Evolutionary conservation across 371 early-diverging fungal genomes (phyloP).

Genomic region (Haplosporangium sp.): DNA sequence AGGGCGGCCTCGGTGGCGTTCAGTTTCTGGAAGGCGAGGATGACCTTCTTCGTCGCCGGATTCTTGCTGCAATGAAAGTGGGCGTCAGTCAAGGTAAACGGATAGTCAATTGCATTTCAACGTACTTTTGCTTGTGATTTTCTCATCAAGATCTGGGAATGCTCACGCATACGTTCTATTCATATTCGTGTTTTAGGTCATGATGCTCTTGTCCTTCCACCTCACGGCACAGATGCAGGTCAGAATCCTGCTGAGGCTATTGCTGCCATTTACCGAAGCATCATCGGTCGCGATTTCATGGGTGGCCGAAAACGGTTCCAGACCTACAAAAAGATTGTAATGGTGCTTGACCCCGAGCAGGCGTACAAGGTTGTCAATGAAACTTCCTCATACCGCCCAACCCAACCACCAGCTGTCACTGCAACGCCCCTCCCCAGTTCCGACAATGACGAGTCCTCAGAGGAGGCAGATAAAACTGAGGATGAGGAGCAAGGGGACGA

Average conservation of each 20-base stretch:
- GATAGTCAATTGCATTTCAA: neutral
- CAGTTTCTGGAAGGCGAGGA: slow-evolving; percentile 54
- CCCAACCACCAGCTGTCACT: slow-evolving; percentile 14
- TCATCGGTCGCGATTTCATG: slow-evolving; percentile 53
- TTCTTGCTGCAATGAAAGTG: slow-evolving; percentile 53
- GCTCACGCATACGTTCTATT: neutral
- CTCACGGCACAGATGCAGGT: slow-evolving; percentile 43
- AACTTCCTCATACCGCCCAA: slow-evolving; percentile 44
- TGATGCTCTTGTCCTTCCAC: slow-evolving; percentile 52
- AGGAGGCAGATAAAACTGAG: neutral
- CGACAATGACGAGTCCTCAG: slow-evolving; percentile 6
- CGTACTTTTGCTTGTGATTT: neutral
- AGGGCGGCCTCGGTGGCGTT: slow-evolving; percentile 53
- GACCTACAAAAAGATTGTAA: slow-evolving; percentile 53
- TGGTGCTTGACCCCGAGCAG: slow-evolving; percentile 53
- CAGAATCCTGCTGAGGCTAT: slow-evolving; percentile 50
- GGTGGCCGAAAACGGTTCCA: slow-evolving; percentile 53
- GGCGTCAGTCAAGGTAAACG: slow-evolving; percentile 48
- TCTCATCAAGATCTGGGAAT: too few species aligned
- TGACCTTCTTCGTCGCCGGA: slow-evolving; percentile 38
- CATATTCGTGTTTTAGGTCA: slow-evolving; percentile 15
- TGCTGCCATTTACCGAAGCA: slow-evolving; percentile 49
- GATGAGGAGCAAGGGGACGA: slow-evolving; percentile 1
- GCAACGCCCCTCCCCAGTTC: slow-evolving; percentile 29
- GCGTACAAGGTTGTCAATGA: slow-evolving; percentile 48